Percentiles rank a stretch among this genome's conserved stretches.
Conservation (phyloP, 202 grass and related monocot species). For the Elaeis oleifera region DNA sequence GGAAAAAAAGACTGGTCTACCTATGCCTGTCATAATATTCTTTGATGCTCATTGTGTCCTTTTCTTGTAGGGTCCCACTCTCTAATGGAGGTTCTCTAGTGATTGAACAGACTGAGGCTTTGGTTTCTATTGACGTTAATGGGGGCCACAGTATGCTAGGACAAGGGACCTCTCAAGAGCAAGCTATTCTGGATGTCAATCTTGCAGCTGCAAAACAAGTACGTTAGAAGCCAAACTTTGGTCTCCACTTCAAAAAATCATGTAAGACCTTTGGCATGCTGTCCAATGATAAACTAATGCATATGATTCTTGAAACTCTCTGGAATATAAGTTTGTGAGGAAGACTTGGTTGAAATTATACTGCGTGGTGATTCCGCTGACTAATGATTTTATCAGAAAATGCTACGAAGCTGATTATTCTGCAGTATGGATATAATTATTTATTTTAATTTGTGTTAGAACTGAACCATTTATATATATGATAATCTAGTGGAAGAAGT, state of each 20-base stretch:
- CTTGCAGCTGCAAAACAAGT: slow-evolving; percentile 94
- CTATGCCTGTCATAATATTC: background rate
- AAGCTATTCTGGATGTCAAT: slow-evolving; percentile 80
- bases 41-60: slow-evolving; percentile 30
- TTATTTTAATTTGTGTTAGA: too few species aligned
- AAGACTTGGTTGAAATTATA: too few species aligned
- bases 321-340: too few species aligned
- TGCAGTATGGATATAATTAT: too few species aligned
- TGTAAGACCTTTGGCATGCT: background rate
- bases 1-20: too few species aligned
- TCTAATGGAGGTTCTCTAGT: slow-evolving; percentile 79
- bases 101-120: slow-evolving; percentile 96
- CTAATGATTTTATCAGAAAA: too few species aligned
- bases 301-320: too few species aligned
- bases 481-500: too few species aligned
- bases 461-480: too few species aligned
- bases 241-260: slow-evolving; percentile 1
- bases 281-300: too few species aligned
- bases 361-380: too few species aligned
- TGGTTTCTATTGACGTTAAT: slow-evolving; percentile 96
- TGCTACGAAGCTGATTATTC: too few species aligned
- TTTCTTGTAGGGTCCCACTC: slow-evolving; percentile 58
- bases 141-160: slow-evolving; percentile 76
- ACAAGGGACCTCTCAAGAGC: slow-evolving; percentile 79
- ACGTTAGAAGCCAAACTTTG: slow-evolving; percentile 2